A percentile compares a stretch with the other conserved stretches of the same genome.
Conservation (phyloP, 306 rosid species). For the Vigna nakashimae region DNA sequence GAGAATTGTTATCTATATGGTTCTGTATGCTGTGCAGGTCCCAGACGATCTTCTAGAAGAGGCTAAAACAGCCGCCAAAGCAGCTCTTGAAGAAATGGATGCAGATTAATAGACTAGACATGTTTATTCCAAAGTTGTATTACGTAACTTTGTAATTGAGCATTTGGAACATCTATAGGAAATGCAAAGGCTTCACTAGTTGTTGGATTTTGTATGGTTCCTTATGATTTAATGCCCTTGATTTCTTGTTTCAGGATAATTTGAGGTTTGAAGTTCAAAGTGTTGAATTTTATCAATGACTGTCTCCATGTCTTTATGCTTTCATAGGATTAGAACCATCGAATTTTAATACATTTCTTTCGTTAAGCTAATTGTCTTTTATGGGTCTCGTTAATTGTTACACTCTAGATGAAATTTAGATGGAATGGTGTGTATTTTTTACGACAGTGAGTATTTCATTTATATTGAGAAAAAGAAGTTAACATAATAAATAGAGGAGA, state of each 20-base stretch:
- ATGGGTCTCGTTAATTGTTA: no score
- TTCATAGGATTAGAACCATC: no score
- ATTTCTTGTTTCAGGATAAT: conserved; percentile 11
- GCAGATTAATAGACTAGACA: conserved; percentile 62
- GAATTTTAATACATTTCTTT: no score
- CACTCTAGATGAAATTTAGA: no score
- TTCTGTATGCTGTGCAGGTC: conserved; percentile 57
- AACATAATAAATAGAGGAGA: no score
- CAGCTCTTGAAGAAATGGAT: conserved; percentile 98
- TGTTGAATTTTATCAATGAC: no score
- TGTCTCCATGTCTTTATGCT: no score
- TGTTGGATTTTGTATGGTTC: conserved; percentile 40
- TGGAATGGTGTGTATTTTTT: no score
- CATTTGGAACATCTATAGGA: conserved; percentile 44
- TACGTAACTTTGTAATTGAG: conserved; percentile 28
- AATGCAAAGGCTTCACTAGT: conserved; percentile 33
- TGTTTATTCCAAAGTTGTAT: conserved; percentile 32
- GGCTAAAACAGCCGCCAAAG: conserved; percentile 91
- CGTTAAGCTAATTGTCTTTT: no score
- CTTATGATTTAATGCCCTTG: conserved; percentile 33
- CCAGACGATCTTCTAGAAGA: conserved; percentile 81
- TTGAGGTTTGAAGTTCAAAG: no score
- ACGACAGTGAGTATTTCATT: no score
- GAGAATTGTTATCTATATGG: background rate
- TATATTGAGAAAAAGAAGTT: no score